Base-by-base conservation (phyloP, 2,329 filamentous ascomycete species). In the Monosporascus sp. region DNA sequence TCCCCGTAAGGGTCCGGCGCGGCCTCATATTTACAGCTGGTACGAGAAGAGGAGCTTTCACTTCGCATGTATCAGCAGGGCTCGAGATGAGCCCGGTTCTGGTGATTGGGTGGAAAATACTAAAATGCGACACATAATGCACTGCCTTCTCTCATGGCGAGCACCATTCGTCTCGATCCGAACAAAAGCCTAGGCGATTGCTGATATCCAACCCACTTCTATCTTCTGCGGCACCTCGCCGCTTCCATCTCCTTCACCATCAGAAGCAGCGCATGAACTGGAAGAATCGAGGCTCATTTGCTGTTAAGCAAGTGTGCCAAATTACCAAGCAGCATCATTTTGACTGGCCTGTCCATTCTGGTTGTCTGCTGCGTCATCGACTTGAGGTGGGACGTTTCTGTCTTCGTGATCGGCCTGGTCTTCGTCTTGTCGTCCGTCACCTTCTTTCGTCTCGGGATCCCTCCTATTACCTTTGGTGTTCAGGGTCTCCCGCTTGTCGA, bases 51-150 rank as follows among this genome's bases (percentile, higher is more conserved):
- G 87, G 87, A 88, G 85, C 73, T 67, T 65, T 60, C 63, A 58
- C 58, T 56, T 56, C 57, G 63, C 65, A 60, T 38, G 61, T 67
- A 66, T 60, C 62, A 62, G 56, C 49, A 58, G 60, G 69, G n/a
- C n/a, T n/a, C n/a, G 65, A 65, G 65, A 52, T 54, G 52, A 65
- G 66, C 58, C 57, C 68, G 62, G 68, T 79, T 78, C 85, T 88
- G 89, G 86, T 94, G 89, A 92, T 93, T 85, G 89, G 92, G 81
- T 82, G 81, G 76, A 71, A 69, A 85, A 86, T 85, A 90, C 89
- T 91, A 90, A 80, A 94, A 90, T 93, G 87, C 90, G 90, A 94
- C 94, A 90, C 88, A 89, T 88, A 82, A 89, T 89, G 84, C 92
- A 78, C 79, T 74, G 68, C 65, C 65, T 60, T 59, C 54, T 60